phyloP scores from a whole-genome alignment of 257 asterid genomes.

The Nemophila menziesii region DNA sequence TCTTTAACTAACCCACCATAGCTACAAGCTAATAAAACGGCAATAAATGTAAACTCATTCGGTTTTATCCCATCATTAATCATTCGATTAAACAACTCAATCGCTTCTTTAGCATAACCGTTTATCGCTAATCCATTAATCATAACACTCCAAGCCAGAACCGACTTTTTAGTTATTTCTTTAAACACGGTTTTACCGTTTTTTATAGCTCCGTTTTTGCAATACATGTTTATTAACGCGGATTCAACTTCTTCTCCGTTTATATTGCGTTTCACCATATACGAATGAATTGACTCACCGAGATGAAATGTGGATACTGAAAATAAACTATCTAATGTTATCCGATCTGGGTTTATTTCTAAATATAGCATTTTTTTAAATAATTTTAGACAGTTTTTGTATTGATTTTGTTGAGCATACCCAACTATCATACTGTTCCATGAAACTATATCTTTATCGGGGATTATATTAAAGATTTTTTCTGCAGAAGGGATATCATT shows the following conservation, averaged over 20 bases:
- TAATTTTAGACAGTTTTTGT: not conserved
- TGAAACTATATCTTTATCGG: slow-evolving; percentile 1
- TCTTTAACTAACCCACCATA: slow-evolving; percentile 7
- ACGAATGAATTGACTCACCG: slow-evolving; percentile 31
- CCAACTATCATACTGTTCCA: not conserved
- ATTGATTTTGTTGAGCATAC: not conserved
- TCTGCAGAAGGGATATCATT: slow-evolving; percentile 1
- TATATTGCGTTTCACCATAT: slow-evolving; percentile 29
- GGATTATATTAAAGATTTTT: slow-evolving; percentile 10
- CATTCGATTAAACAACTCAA: slow-evolving; percentile 46
- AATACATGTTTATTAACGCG: slow-evolving; percentile 57
- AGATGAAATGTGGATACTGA: slow-evolving; percentile 19
- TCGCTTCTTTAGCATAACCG: slow-evolving; percentile 40
- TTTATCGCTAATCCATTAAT: slow-evolving; percentile 45
- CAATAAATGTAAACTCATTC: slow-evolving; percentile 45
- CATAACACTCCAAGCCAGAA: slow-evolving; percentile 51
- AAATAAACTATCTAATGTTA: not conserved
- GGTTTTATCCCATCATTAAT: slow-evolving; percentile 32
- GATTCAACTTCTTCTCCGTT: slow-evolving; percentile 5
- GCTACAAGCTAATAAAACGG: slow-evolving; percentile 39
- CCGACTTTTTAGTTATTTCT: slow-evolving; percentile 26
- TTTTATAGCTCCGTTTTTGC: slow-evolving; percentile 54
- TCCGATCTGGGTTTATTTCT: not conserved
- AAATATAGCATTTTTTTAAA: not conserved
- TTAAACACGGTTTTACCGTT: slow-evolving; percentile 29